These are phyloP conservation scores for Talaromyces sp. DNA, from an alignment of 2,329 filamentous ascomycete genomes.

Conservation along the genomic window DNA sequence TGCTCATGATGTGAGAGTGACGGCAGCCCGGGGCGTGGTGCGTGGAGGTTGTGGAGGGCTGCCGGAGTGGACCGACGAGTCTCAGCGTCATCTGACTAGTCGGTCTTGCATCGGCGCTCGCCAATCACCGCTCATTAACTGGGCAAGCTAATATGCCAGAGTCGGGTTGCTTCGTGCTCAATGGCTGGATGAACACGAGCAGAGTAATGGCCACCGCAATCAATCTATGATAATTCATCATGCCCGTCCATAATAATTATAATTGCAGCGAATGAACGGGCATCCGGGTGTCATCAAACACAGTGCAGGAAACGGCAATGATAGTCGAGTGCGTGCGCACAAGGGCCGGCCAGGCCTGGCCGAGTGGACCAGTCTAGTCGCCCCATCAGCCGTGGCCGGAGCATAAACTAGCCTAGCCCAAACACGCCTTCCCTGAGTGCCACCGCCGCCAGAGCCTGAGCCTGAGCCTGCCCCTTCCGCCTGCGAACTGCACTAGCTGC, in stretches of 20 bases:
- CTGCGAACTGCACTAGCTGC: not conserved
- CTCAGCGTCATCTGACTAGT: slow-evolving; percentile 7
- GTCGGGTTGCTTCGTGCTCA: no score
- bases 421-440: not conserved
- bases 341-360: not conserved
- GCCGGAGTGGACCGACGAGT: not conserved
- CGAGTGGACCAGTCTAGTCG: not conserved
- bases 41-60: not conserved
- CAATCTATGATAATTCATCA: not conserved
- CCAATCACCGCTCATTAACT: not conserved
- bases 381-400: not conserved
- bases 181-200: no score
- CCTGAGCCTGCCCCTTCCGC: not conserved
- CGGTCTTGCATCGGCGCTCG: not conserved
- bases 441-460: no score
- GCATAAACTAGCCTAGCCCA: not conserved
- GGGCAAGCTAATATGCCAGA: no score
- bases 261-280: no score
- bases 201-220: not conserved
- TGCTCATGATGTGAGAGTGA: not conserved
- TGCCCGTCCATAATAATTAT: no score
- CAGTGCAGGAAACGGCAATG: no score
- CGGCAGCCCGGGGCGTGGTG: not conserved
- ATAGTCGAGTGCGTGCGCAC: not conserved
- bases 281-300: no score